Evolutionary conservation across 768 basidiomycete species (phyloP).

Genomic region (Neoboletus magnificus): DNA sequence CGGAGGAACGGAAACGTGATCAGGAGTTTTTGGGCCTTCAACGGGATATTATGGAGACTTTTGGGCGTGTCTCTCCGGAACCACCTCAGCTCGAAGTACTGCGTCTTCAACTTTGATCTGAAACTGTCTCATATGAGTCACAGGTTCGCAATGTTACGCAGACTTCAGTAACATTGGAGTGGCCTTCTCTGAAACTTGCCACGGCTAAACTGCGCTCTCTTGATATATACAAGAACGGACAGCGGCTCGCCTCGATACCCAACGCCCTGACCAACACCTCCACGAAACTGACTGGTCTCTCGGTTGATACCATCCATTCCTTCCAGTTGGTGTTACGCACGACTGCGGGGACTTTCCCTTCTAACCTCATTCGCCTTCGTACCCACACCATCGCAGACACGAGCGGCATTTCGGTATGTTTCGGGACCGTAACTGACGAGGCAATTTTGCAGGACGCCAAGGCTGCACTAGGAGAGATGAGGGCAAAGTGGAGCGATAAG

Average conservation of each 20-base stretch:
- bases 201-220: constrained; percentile 83
- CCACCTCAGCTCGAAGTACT: constrained; percentile 72
- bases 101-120: neutral
- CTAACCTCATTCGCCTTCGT: constrained; percentile 74
- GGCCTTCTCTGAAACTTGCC: constrained; percentile 83
- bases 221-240: constrained; percentile 90
- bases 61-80: constrained; percentile 64
- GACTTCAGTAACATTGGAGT: constrained; percentile 95
- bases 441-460: constrained; percentile 79
- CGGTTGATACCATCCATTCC: constrained; percentile 79
- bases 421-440: constrained; percentile 82
- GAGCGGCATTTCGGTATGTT: constrained; percentile 91
- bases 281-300: constrained; percentile 80
- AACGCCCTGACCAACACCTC: constrained; percentile 81
- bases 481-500: constrained; percentile 84
- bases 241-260: constrained; percentile 83
- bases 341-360: constrained; percentile 85
- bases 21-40: constrained; percentile 84
- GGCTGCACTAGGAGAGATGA: constrained; percentile 78
- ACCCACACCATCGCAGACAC: constrained; percentile 97
- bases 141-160: constrained; percentile 93
- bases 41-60: constrained; percentile 70
- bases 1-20: constrained; percentile 81
- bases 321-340: constrained; percentile 95
- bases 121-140: neutral